Conservation (phyloP, 805 yeast genomes). For the Saccharomycopsis selenospora region DNA sequence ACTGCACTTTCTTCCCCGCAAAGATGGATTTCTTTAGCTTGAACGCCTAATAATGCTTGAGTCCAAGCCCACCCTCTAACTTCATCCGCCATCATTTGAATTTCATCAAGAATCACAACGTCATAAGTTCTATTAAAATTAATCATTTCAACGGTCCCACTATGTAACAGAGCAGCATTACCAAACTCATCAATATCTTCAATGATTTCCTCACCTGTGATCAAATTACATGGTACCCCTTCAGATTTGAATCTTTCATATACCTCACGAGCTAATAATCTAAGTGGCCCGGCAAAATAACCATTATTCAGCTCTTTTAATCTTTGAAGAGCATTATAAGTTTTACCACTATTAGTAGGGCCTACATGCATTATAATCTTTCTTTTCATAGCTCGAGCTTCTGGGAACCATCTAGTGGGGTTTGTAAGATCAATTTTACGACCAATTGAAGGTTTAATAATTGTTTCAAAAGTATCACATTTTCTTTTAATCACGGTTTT, state of each 20-base stretch:
- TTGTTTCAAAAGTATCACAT: not conserved
- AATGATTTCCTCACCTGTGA: conserved; percentile 94
- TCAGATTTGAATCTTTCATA: conserved; percentile 70
- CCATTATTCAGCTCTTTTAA: conserved; percentile 65
- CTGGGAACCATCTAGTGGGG: conserved; percentile 79
- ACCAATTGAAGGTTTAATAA: not conserved
- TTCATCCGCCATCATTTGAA: conserved; percentile 84
- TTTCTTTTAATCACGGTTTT: not conserved
- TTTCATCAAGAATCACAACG: conserved; percentile 88
- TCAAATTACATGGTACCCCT: conserved; percentile 66
- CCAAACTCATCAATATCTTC: conserved; percentile 62
- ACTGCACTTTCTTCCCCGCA: conserved; percentile 92
- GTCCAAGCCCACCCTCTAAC: conserved; percentile 94
- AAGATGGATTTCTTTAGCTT: conserved; percentile 77
- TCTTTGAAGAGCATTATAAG: conserved; percentile 70
- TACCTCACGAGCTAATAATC: conserved; percentile 86
- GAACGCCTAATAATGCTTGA: conserved; percentile 76
- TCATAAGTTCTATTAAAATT: conserved; percentile 64
- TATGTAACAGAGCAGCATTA: conserved; percentile 62
- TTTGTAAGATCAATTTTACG: conserved; percentile 38
- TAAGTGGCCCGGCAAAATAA: conserved; percentile 88
- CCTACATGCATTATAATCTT: conserved; percentile 91
- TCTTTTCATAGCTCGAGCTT: conserved; percentile 71
- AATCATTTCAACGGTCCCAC: conserved; percentile 93
- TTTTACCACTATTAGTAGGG: conserved; percentile 95